Conservation (phyloP, 2,329 filamentous ascomycete species). For the Aaosphaeria arxii region DNA sequence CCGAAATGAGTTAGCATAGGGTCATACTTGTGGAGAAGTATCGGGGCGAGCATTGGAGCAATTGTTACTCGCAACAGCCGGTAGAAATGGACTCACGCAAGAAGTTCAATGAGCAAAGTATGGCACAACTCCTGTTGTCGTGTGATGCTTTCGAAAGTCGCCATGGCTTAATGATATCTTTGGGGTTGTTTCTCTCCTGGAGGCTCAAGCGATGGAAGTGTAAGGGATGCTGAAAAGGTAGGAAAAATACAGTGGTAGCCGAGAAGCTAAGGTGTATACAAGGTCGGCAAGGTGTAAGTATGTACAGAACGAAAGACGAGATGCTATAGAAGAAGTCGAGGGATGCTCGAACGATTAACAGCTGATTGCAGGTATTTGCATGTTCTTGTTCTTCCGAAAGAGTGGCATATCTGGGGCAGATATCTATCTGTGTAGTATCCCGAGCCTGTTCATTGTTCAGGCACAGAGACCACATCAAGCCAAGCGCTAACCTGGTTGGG, state of each 20-base stretch:
- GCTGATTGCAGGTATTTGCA: not conserved
- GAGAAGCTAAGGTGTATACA: not conserved
- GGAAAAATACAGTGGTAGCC: not conserved
- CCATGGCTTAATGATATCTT: conserved; percentile 1
- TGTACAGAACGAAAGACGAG: not conserved
- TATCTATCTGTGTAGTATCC: not conserved
- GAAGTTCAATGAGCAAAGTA: conserved; percentile 10
- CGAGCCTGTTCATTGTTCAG: not conserved
- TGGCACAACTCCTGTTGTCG: conserved; percentile 10
- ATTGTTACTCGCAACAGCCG: too few species aligned
- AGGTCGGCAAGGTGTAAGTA: not conserved
- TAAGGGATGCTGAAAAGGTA: too few species aligned
- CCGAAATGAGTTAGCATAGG: conserved; percentile 2
- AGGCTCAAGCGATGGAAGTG: not conserved
- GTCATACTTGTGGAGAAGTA: not conserved
- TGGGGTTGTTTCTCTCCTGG: too few species aligned
- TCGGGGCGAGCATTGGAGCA: too few species aligned
- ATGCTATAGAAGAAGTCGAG: not conserved
- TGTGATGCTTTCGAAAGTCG: conserved; percentile 5
- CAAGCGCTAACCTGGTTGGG: not conserved
- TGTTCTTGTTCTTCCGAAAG: too few species aligned
- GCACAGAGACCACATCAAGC: not conserved
- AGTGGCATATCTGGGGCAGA: not conserved
- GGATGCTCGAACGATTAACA: not conserved
- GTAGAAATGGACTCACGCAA: conserved; percentile 3